Conservation (phyloP, 768 basidiomycete species). For the Trametes elegans region DNA sequence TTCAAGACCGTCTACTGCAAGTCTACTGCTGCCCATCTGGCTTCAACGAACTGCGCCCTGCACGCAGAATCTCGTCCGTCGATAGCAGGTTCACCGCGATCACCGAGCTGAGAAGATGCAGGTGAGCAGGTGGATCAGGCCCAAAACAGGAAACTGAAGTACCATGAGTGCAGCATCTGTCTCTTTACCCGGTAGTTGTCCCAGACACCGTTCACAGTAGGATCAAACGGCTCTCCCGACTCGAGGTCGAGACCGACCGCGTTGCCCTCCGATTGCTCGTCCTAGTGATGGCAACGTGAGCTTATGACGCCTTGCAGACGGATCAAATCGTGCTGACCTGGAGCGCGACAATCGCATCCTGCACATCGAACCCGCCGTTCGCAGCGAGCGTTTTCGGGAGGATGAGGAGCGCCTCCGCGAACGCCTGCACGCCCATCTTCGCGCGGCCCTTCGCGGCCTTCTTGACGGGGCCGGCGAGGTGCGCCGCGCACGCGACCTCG, state of each 20-base stretch:
- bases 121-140: constrained; percentile 26
- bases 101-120: constrained; percentile 63
- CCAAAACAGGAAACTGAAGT: constrained; percentile 9
- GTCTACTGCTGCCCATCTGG: constrained; percentile 64
- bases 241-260: constrained; percentile 88
- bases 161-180: constrained; percentile 98
- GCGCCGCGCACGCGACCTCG: constrained; percentile 87
- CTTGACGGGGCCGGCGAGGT: constrained; percentile 78
- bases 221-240: constrained; percentile 95
- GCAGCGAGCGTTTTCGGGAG: constrained; percentile 96
- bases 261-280: constrained; percentile 94
- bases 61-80: constrained; percentile 93
- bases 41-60: constrained; percentile 85
- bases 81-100: constrained; percentile 95
- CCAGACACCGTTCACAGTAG: constrained; percentile 95
- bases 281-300: constrained; percentile 40
- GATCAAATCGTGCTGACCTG: constrained; percentile 48
- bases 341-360: constrained; percentile 88
- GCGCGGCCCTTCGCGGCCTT: constrained; percentile 88
- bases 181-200: constrained; percentile 99
- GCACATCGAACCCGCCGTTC: constrained; percentile 97
- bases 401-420: constrained; percentile 89
- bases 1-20: neutral
- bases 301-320: neutral
- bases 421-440: constrained; percentile 97